These are phyloP conservation scores for Plasmodium knowlesi DNA, from an alignment of 169 alveolate genomes.

Conservation along the genomic window DNA sequence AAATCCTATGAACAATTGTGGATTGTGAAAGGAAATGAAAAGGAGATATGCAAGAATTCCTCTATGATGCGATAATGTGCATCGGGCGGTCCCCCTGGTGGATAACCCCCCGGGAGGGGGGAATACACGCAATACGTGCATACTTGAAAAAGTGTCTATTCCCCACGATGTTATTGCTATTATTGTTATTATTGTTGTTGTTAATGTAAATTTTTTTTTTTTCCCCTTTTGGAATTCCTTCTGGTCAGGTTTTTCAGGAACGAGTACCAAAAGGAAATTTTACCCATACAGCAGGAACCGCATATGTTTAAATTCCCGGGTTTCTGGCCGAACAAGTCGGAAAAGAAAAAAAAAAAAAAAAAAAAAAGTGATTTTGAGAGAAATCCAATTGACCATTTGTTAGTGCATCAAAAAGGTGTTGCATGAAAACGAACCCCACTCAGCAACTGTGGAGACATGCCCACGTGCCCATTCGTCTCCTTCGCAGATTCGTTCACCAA, in stretches of 20 bases:
- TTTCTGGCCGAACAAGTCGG: conserved; percentile 82
- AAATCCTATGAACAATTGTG: background rate
- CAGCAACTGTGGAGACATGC: background rate
- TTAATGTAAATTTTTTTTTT: conserved; percentile 7
- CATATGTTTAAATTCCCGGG: conserved; percentile 78
- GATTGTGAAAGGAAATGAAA: background rate
- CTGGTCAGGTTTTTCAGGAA: conserved; percentile 39
- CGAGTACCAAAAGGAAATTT: conserved; percentile 37
- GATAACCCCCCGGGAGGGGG: background rate
- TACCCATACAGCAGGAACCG: conserved; percentile 50
- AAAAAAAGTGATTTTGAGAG: background rate
- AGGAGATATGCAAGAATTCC: background rate
- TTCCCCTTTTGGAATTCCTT: background rate
- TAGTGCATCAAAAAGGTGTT: background rate
- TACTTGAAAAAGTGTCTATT: background rate
- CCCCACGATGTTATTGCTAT: background rate
- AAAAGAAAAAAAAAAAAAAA: background rate
- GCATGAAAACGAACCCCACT: background rate
- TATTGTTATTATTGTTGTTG: background rate
- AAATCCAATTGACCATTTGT: background rate
- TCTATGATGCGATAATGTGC: background rate
- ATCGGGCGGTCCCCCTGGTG: background rate
- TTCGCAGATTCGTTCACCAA: conserved; percentile 50
- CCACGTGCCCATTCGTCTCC: background rate
- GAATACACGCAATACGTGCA: background rate